Evolutionary conservation across 306 rosid species (phyloP), one percentile per base, ranked within the genome.

Genomic region (Argentina anserina): DNA sequence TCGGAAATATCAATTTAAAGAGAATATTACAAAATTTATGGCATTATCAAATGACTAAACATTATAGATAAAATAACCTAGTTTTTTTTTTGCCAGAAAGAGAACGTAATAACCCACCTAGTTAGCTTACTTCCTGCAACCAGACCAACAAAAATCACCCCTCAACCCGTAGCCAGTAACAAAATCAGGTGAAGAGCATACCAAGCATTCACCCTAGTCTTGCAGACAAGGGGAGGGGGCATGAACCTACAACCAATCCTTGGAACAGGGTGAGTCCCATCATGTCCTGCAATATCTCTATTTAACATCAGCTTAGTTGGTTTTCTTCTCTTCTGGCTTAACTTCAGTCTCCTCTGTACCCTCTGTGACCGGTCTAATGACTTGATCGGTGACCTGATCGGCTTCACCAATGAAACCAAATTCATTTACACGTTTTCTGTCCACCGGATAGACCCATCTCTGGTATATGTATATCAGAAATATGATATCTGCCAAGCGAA

Each of bases 401-500:
- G 37, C 40, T 29, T 91, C 99, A 39, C 95, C 99, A 14, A 92
- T 96, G 58, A 94, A 94, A 83, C 99, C 99, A 67, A 88, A 94
- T 70, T 94, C 99, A 43, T 94, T 94, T 26, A 94, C 81, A 58
- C 99, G 99, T 78, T 83, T 94, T 79, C 77, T 91, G 86, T 94
- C 99, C 49, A 94, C 99, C 5, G 97, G 97, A 84, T 94, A 94
- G 58, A 80, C 62, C 99, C 99, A 94, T 80, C 88, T 88, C 78
- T 94, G 99, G 76, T 94, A 94, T 65, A 91, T 14, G 71, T 85
- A 86, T 79, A 94, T 89, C 66, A 91, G 81, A 64, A 94, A 94
- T 80, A 94, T 94, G 67, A 94, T n/a, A 87, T 94, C 99, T 94
- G 97, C 92, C 65, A 79, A 40, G 39, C 71, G 6, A 81, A 69